Conservation (phyloP, 2,329 filamentous ascomycete genomes). For the Phaeosphaeriaceae sp. region DNA sequence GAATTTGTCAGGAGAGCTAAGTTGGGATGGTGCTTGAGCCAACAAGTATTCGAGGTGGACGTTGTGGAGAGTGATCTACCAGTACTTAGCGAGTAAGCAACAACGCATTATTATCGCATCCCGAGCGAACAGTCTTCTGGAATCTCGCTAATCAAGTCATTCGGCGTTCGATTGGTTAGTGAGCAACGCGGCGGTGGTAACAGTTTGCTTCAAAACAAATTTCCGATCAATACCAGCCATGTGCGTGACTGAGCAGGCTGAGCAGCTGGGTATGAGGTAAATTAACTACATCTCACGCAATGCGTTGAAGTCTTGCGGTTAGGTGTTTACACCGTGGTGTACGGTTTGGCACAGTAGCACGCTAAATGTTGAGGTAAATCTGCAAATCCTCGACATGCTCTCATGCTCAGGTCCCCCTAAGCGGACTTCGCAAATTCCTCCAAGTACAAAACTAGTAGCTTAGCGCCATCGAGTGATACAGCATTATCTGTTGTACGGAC, state of each 20-base stretch:
- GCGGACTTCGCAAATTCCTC: slow-evolving; percentile 60
- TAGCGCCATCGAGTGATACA: slow-evolving; percentile 69
- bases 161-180: neutral
- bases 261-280: neutral
- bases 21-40: too few species aligned
- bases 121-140: slow-evolving; percentile 5
- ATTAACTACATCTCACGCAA: neutral
- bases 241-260: neutral
- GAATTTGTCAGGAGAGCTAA: too few species aligned
- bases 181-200: neutral
- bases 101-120: neutral
- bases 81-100: neutral
- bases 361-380: neutral
- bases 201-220: neutral
- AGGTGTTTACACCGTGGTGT: neutral
- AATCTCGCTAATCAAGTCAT: slow-evolving; percentile 5
- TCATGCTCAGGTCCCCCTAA: slow-evolving; percentile 24
- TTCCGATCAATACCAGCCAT: neutral
- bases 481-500: slow-evolving; percentile 68
- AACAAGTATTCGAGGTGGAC: too few species aligned
- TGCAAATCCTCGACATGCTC: slow-evolving; percentile 16
- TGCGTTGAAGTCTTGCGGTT: slow-evolving; percentile 1
- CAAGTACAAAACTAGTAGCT: slow-evolving; percentile 72
- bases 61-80: neutral
- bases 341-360: neutral